Evolutionary conservation across 179 eudicot genomes (phyloP).

Genomic region (Spergularia azorica): DNA sequence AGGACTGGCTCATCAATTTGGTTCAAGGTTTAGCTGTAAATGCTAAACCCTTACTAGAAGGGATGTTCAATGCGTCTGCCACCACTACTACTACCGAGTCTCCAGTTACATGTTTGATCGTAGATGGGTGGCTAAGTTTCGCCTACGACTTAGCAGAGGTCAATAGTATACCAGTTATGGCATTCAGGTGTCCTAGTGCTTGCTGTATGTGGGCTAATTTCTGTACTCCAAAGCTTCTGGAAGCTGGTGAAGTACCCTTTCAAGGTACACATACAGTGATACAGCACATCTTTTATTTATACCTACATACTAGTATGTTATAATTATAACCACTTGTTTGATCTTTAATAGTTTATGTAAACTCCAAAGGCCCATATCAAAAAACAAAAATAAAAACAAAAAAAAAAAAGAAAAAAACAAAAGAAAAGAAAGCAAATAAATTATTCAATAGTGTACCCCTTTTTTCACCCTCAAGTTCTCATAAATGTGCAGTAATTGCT

Average conservation of each 20-base stretch:
- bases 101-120: conserved; percentile 29
- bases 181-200: conserved; percentile 34
- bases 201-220: conserved; percentile 33
- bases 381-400: no score
- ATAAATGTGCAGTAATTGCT: no score
- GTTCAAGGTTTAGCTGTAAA: background rate
- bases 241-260: conserved; percentile 38
- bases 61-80: conserved; percentile 31
- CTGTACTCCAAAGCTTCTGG: conserved; percentile 31
- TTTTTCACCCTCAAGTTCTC: no score
- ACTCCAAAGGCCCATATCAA: no score
- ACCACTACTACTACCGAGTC: background rate
- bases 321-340: no score
- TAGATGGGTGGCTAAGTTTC: conserved; percentile 33
- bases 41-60: conserved; percentile 30
- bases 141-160: conserved; percentile 31
- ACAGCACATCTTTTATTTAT: no score
- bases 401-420: no score
- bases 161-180: conserved; percentile 30
- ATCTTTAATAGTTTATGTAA: no score
- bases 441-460: no score
- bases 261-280: background rate
- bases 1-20: background rate
- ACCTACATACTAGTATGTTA: no score
- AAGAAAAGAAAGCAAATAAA: no score